Evolutionary conservation across 352 stramenopile genomes (phyloP).

Genomic region (Pythium oligandrum): DNA sequence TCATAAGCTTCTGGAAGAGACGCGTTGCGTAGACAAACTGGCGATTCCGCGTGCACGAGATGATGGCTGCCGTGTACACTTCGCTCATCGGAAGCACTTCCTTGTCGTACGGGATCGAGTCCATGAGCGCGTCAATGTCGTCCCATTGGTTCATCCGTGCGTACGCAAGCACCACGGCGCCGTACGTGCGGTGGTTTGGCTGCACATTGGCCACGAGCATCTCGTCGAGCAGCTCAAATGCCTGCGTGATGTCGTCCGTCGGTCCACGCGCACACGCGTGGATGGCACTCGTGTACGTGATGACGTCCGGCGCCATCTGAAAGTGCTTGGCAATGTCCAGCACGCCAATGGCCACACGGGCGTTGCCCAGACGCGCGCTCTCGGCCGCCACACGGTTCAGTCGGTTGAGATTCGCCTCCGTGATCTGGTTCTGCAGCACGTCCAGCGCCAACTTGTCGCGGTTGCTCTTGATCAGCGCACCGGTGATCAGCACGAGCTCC

Average conservation of each 20-base stretch:
- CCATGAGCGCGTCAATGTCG: slow-evolving; percentile 59
- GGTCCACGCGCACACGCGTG: slow-evolving; percentile 64
- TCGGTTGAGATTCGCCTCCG: slow-evolving; percentile 32
- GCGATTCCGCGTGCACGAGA: slow-evolving; percentile 67
- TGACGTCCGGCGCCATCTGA: slow-evolving; percentile 49
- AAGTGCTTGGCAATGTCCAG: slow-evolving; percentile 72
- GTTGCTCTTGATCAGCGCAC: slow-evolving; percentile 72
- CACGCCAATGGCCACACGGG: slow-evolving; percentile 56
- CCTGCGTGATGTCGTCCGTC: slow-evolving; percentile 38
- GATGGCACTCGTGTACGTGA: slow-evolving; percentile 80
- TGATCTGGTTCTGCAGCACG: slow-evolving; percentile 60
- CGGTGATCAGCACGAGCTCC: slow-evolving; percentile 72
- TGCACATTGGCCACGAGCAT: slow-evolving; percentile 55
- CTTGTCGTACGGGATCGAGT: slow-evolving; percentile 51
- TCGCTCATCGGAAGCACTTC: slow-evolving; percentile 44
- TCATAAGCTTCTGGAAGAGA: slow-evolving; percentile 60
- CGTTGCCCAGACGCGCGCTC: slow-evolving; percentile 61
- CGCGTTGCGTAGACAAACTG: slow-evolving; percentile 54
- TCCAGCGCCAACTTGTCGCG: slow-evolving; percentile 47
- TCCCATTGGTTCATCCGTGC: slow-evolving; percentile 64
- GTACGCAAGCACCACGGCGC: slow-evolving; percentile 61
- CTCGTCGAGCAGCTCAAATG: slow-evolving; percentile 69
- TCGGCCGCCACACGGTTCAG: slow-evolving; percentile 69
- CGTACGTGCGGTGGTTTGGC: slow-evolving; percentile 75
- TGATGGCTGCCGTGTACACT: slow-evolving; percentile 71